These are phyloP conservation scores for Hypomontagnella submonticulosa DNA, from an alignment of 495 filamentous ascomycete genomes.

Conservation along the genomic window DNA sequence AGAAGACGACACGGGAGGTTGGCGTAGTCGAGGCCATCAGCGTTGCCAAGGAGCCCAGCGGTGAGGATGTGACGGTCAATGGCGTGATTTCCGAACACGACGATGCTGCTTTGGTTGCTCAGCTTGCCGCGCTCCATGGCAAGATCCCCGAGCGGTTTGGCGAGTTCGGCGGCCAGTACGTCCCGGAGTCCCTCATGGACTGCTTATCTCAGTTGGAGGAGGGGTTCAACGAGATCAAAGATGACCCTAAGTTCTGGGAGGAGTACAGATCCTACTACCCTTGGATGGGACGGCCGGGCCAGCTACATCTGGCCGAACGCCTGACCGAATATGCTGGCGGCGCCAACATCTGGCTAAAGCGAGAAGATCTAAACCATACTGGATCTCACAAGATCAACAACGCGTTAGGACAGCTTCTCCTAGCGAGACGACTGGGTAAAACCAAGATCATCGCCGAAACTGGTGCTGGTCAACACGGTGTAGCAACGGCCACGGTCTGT, in stretches of 20 bases:
- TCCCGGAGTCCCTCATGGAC: constrained; percentile 97
- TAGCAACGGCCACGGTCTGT: constrained; percentile 94
- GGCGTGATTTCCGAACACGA: constrained; percentile 64
- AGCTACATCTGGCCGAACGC: constrained; percentile 86
- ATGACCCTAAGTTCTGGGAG: constrained; percentile 94
- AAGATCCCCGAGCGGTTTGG: constrained; percentile 87
- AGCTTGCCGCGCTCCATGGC: constrained; percentile 60
- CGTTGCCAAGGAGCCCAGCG: constrained; percentile 63
- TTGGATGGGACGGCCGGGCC: constrained; percentile 95
- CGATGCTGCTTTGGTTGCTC: constrained; percentile 56
- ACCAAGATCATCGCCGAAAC: constrained; percentile 96
- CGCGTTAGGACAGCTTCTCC: constrained; percentile 86
- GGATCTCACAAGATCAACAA: constrained; percentile 98
- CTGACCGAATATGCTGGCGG: constrained; percentile 89
- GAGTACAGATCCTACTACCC: constrained; percentile 97
- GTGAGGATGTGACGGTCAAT: constrained; percentile 64
- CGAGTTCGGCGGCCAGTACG: constrained; percentile 98
- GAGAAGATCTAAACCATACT: constrained; percentile 91
- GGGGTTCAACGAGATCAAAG: constrained; percentile 86
- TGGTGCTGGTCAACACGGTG: constrained; percentile 95
- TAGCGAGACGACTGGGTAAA: constrained; percentile 86
- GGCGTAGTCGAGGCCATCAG: constrained; percentile 72
- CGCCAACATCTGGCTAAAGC: constrained; percentile 94
- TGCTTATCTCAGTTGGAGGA: constrained; percentile 89
- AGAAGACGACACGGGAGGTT: constrained; percentile 64